Percentiles rank a stretch among this genome's conserved stretches.
These are phyloP conservation scores for Gracilaria gracilis DNA, from an alignment of 23 red algal species.

Conservation along the genomic window DNA sequence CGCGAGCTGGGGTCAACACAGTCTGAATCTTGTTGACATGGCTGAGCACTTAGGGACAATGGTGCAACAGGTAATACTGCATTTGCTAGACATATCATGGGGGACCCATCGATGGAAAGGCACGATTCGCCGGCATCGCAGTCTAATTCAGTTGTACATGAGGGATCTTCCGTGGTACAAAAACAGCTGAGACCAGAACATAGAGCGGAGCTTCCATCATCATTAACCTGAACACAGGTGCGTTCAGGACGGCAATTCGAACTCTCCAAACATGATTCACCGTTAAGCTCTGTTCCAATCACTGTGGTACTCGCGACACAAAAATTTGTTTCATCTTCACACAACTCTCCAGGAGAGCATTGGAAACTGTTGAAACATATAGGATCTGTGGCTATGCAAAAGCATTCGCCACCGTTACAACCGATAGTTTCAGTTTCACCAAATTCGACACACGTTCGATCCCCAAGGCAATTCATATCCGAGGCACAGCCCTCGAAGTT, in stretches of 20 bases:
- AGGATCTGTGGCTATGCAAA: background rate
- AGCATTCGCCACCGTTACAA: background rate
- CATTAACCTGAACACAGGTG: background rate
- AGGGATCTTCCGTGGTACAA: background rate
- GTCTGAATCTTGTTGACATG: background rate
- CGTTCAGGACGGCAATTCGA: background rate
- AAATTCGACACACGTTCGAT: background rate
- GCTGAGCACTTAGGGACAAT: background rate
- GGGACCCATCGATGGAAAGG: background rate
- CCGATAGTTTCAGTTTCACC: background rate
- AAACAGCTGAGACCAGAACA: background rate
- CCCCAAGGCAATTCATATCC: background rate
- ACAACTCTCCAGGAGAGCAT: background rate
- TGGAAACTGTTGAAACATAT: background rate
- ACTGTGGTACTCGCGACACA: background rate
- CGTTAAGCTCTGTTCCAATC: background rate
- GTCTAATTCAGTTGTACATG: background rate
- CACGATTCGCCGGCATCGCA: background rate
- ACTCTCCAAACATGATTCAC: background rate
- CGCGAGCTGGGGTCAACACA: background rate
- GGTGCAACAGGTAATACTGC: background rate
- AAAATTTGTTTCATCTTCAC: background rate
- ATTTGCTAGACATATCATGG: slow-evolving; percentile 11
- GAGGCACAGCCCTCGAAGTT: background rate
- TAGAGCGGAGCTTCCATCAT: background rate